Evolutionary conservation across 2,329 filamentous ascomycete genomes (phyloP), one percentile per base, ranked within the genome.

Genomic region (Aureobasidium pullulans): DNA sequence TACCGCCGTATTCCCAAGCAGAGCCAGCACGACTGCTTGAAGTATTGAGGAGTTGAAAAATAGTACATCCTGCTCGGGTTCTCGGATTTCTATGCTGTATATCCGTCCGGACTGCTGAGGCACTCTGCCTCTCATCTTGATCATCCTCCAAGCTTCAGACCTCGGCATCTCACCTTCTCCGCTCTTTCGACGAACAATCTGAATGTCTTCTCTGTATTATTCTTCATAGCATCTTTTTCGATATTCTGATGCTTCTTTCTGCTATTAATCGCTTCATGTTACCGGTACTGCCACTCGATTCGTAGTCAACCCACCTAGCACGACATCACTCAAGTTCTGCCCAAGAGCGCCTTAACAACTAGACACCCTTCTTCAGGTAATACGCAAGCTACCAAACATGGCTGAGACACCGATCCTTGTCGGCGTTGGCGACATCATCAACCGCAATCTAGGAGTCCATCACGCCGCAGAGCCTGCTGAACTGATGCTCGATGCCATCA

Each of bases 341-440:
- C 23, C 44, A 34, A 11, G 28, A 23, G 2, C 31, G 3, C 42
- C 6, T 31, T 7, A 42, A 15, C 15, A 42, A n/a, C 19, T n/a
- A 42, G 23, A 23, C 23, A 2, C 23, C 23, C 23, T 23, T 23
- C 23, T 23, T 2, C 3, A 23, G 3, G 23, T 23, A 2, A 23
- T 23, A 3, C 23, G 2, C 34, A 39, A n/a, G 10, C 10, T 28
- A 9, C n/a, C 7, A 19, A 8, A 6, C 23, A 58, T 58, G 54
- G 62, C 54, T 19, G 64, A 63, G 11, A 69, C 67, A 13, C 84
- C 85, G 0, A 72, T 88, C 23, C 79, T 87, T 31, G 76, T 88
- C 52, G 85, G 84, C 32, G 80, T 87, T 0, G 84, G 77, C 58
- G 84, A 87, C 66, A 70, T 85, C 62, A 79, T 81, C 61, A 86